These are phyloP conservation scores for Triticum timopheevii DNA, from an alignment of 176 grass and related monocot species.

Conservation along the genomic window DNA sequence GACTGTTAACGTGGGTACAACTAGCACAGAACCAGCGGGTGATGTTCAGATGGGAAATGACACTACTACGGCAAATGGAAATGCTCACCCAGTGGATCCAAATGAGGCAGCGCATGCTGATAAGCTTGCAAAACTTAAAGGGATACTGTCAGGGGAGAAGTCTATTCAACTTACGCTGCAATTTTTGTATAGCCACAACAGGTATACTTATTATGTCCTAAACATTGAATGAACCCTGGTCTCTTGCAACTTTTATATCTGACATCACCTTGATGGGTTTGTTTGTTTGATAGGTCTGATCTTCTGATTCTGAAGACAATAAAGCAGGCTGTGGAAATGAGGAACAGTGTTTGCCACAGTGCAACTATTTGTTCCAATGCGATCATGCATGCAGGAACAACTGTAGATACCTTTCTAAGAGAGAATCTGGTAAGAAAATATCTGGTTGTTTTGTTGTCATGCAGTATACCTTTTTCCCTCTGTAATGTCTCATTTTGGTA, in stretches of 20 bases:
- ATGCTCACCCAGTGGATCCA: conserved; percentile 64
- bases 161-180: conserved; percentile 94
- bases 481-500: conserved; percentile 10
- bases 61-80: conserved; percentile 52
- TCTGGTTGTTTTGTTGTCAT: background rate
- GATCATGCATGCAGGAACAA: conserved; percentile 99
- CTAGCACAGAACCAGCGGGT: conserved; percentile 43
- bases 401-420: conserved; percentile 97
- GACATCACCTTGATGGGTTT: conserved; percentile 12
- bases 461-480: conserved; percentile 19
- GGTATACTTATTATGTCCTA: conserved; percentile 42
- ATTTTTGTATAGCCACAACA: conserved; percentile 98
- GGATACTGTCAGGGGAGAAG: conserved; percentile 93
- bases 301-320: conserved; percentile 98
- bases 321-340: conserved; percentile 99
- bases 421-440: conserved; percentile 78
- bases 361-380: conserved; percentile 98
- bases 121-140: conserved; percentile 85
- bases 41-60: conserved; percentile 92
- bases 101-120: conserved; percentile 57
- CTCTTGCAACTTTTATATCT: conserved; percentile 12
- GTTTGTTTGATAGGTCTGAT: conserved; percentile 73
- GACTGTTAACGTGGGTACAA: conserved; percentile 35
- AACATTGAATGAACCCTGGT: background rate
- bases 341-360: conserved; percentile 99